These are phyloP conservation scores for Mycena rebaudengoi DNA, from an alignment of 768 basidiomycete genomes.

Conservation along the genomic window DNA sequence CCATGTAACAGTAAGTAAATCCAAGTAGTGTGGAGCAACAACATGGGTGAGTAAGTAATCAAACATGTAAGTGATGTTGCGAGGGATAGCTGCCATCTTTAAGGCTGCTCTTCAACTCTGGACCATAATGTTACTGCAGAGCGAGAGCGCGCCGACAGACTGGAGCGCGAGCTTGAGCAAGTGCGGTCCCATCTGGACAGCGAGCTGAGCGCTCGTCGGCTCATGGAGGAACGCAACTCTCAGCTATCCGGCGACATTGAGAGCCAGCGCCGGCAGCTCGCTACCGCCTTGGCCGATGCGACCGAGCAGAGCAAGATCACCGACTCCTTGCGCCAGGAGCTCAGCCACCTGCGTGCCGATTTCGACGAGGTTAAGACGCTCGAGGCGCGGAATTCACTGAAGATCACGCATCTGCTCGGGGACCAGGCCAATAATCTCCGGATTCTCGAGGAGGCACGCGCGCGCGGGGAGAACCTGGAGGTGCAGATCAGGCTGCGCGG, in stretches of 20 bases:
- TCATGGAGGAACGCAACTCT: constrained; percentile 69
- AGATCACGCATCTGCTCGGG: constrained; percentile 71
- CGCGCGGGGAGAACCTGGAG: constrained; percentile 79
- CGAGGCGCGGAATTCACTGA: constrained; percentile 69
- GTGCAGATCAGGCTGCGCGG: constrained; percentile 75
- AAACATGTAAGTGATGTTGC: too few species aligned
- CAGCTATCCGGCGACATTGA: constrained; percentile 66
- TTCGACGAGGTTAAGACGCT: constrained; percentile 74
- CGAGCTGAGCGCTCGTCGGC: constrained; percentile 66
- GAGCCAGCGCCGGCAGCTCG: constrained; percentile 60
- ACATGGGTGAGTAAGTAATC: too few species aligned
- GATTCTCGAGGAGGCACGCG: constrained; percentile 78
- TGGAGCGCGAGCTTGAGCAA: constrained; percentile 74
- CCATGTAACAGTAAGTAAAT: too few species aligned
- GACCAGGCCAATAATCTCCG: constrained; percentile 79
- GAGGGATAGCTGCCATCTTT: too few species aligned
- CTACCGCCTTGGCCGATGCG: constrained; percentile 69
- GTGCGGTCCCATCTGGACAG: constrained; percentile 69
- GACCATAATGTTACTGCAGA: too few species aligned
- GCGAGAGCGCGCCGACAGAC: constrained; percentile 58
- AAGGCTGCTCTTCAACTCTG: too few species aligned
- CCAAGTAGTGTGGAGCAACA: too few species aligned
- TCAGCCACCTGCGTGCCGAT: constrained; percentile 66
- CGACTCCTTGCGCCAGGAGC: constrained; percentile 68
- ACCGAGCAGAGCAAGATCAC: constrained; percentile 70